Conservation (phyloP, 306 rosid genomes). For the Ormosia semicastrata region DNA sequence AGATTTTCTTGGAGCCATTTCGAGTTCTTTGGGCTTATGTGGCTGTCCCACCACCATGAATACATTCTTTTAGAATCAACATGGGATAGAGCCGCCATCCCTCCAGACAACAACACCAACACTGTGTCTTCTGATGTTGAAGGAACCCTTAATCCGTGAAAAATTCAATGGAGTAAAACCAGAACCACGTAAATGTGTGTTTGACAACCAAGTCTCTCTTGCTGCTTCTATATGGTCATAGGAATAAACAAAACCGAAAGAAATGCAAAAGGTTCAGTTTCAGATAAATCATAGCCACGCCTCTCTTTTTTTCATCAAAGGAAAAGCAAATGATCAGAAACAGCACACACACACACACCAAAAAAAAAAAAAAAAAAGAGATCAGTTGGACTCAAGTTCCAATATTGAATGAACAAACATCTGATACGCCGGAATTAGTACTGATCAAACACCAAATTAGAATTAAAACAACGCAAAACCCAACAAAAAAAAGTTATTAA, state of each 20-base stretch:
- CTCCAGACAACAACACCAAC: constrained; percentile 44
- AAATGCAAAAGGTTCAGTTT: constrained; percentile 17
- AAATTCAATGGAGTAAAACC: background rate
- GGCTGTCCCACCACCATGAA: constrained; percentile 99
- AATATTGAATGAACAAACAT: constrained; percentile 21
- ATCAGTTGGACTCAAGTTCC: constrained; percentile 28
- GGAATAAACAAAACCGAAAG: constrained; percentile 4
- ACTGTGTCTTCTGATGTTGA: constrained; percentile 30
- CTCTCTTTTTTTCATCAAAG: background rate
- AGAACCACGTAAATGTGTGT: background rate
- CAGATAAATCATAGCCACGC: constrained; percentile 22
- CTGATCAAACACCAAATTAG: constrained; percentile 43
- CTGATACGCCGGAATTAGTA: constrained; percentile 14
- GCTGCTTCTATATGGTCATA: constrained; percentile 29
- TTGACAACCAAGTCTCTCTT: background rate
- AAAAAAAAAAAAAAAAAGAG: constrained; percentile 27
- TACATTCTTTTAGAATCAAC: constrained; percentile 70
- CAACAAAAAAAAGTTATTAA: background rate
- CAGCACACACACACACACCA: background rate
- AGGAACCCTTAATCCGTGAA: background rate
- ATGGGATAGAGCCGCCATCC: constrained; percentile 55
- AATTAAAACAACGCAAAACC: background rate
- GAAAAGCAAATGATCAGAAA: background rate
- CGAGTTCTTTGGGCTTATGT: constrained; percentile 92
- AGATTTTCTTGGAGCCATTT: constrained; percentile 98